A percentile compares a stretch with the other conserved stretches of the same genome.
phyloP scores from a whole-genome alignment of 1,139 yeast species.

The Tardiomyces blankii region DNA sequence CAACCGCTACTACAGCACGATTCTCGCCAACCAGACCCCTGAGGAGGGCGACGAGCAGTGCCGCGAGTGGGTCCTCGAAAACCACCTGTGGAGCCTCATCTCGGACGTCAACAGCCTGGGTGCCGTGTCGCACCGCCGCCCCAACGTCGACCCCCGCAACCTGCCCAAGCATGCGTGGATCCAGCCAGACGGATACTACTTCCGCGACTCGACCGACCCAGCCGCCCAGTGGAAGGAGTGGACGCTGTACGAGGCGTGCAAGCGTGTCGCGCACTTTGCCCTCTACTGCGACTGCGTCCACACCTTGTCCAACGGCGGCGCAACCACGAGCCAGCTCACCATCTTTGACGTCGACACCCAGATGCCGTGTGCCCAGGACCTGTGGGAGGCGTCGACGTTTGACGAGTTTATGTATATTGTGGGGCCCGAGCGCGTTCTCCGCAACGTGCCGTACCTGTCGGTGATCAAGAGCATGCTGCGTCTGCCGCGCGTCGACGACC shows the following conservation, averaged over 20 bases:
- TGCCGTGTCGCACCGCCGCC: constrained; percentile 1
- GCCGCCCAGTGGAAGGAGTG: constrained; percentile 24
- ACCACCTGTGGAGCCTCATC: constrained; percentile 10
- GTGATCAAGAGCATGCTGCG: constrained; percentile 23
- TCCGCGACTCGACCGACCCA: constrained; percentile 13
- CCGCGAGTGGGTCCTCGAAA: constrained; percentile 12
- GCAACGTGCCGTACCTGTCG: constrained; percentile 20
- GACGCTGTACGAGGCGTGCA: constrained; percentile 21
- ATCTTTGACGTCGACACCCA: constrained; percentile 21
- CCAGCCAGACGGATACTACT: constrained; percentile 1
- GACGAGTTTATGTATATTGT: constrained; percentile 20
- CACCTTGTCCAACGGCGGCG: constrained; percentile 8
- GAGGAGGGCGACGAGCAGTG: constrained; percentile 1
- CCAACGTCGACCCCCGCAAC: not conserved
- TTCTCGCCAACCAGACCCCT: constrained; percentile 11
- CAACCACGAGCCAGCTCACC: constrained; percentile 6
- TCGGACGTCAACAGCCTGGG: constrained; percentile 5
- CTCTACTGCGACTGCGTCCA: constrained; percentile 18
- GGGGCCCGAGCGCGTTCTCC: constrained; percentile 16
- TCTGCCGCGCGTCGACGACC: constrained; percentile 18
- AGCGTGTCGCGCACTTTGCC: constrained; percentile 20
- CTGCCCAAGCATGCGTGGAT: not conserved
- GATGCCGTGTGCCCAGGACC: constrained; percentile 20
- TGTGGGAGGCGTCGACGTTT: constrained; percentile 20
- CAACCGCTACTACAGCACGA: constrained; percentile 17